A percentile compares a stretch with the other conserved stretches of the same genome.
Conservation (phyloP, 2,329 filamentous ascomycete species). For the Colletotrichum kahawae region DNA sequence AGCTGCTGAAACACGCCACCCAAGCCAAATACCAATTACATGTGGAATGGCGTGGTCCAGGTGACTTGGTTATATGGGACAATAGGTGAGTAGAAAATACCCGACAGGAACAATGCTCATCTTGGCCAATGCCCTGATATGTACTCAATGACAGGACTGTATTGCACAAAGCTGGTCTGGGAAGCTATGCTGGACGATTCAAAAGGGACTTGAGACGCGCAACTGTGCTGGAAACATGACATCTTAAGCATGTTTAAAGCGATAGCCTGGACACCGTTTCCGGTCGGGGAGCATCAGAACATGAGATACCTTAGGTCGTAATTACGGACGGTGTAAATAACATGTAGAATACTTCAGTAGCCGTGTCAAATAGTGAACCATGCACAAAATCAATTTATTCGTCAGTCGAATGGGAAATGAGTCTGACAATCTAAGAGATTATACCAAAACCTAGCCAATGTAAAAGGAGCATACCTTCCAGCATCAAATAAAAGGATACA, state of each 20-base stretch:
- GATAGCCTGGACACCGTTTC: no score
- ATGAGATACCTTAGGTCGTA: background rate
- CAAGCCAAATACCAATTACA: constrained; percentile 50
- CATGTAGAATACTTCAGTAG: no score
- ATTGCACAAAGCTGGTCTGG: constrained; percentile 51
- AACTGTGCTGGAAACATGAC: constrained; percentile 53
- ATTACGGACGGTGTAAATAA: background rate
- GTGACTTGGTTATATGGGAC: constrained; percentile 65
- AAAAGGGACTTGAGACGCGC: constrained; percentile 59
- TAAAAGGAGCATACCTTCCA: no score
- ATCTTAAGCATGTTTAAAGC: background rate
- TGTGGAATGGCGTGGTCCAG: constrained; percentile 51
- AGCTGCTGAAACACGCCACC: constrained; percentile 49
- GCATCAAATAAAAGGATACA: no score
- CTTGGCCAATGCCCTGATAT: background rate
- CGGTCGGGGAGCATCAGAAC: background rate
- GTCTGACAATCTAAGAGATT: no score
- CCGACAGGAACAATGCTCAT: no score
- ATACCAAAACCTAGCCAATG: no score
- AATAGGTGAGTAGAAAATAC: constrained; percentile 44
- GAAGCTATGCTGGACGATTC: constrained; percentile 52
- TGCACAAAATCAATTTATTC: no score
- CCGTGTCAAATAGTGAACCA: no score
- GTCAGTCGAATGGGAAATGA: no score
- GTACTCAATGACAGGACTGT: constrained; percentile 31